Evolutionary conservation across 2,329 filamentous ascomycete genomes (phyloP).

Genomic region (Pseudocercospora macadamiae): DNA sequence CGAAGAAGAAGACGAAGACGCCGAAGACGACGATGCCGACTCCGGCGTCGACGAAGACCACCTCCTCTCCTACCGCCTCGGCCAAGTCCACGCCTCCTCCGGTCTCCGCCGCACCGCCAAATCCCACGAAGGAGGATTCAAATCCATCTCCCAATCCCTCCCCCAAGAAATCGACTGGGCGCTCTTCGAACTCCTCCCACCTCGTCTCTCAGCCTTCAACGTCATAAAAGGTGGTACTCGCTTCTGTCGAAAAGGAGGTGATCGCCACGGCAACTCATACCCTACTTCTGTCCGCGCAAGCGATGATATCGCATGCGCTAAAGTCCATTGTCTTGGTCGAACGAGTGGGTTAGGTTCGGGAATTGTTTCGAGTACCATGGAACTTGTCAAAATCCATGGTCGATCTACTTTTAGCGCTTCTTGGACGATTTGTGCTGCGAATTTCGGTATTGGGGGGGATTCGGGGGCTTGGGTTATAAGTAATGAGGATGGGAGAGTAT

Average conservation of each 20-base stretch:
- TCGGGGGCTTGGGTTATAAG: constrained; percentile 93
- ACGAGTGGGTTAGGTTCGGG: constrained; percentile 83
- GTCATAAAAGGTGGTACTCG: constrained; percentile 61
- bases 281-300: constrained; percentile 56
- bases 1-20: constrained; percentile 72
- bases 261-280: constrained; percentile 43
- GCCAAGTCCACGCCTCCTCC: constrained; percentile 85
- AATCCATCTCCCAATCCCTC: constrained; percentile 62
- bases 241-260: constrained; percentile 35
- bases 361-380: constrained; percentile 74
- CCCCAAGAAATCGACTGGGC: constrained; percentile 96
- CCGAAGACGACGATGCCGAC: constrained; percentile 68
- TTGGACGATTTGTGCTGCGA: constrained; percentile 61
- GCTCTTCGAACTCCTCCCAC: constrained; percentile 75
- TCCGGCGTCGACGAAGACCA: constrained; percentile 81
- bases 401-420: constrained; percentile 77
- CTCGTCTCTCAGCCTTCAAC: constrained; percentile 73
- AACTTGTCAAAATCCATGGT: constrained; percentile 84
- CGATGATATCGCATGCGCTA: constrained; percentile 70
- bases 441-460: constrained; percentile 76
- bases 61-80: constrained; percentile 76
- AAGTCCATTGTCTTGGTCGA: constrained; percentile 85
- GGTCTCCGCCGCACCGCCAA: constrained; percentile 68
- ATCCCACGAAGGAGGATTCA: constrained; percentile 36
- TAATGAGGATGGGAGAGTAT: constrained; percentile 74